A percentile compares a stretch with the other conserved stretches of the same genome.
phyloP scores from a whole-genome alignment of 2,329 filamentous ascomycete genomes.

The Elsinoe arachidis region DNA sequence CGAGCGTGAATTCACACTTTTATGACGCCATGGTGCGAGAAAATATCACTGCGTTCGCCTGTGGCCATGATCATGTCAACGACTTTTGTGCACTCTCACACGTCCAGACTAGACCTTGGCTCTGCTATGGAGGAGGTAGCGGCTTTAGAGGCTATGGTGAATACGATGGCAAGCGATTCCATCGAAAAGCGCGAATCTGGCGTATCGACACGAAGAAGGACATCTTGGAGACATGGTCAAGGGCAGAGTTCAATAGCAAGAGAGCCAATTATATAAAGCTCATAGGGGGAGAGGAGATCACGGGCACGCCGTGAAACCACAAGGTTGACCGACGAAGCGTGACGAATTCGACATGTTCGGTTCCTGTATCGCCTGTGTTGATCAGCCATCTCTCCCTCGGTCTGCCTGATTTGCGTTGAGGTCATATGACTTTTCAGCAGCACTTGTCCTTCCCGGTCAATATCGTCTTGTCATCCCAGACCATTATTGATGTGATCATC shows the following conservation, averaged over 20 bases:
- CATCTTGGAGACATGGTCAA: conserved; percentile 84
- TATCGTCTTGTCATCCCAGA: no score
- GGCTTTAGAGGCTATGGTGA: conserved; percentile 94
- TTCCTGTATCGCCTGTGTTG: no score
- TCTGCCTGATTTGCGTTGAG: no score
- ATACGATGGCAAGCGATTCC: conserved; percentile 61
- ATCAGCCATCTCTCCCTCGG: no score
- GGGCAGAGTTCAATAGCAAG: conserved; percentile 58
- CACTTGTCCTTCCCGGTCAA: no score
- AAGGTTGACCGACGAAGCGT: no score
- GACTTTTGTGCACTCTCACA: conserved; percentile 80
- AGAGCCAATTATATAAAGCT: no score
- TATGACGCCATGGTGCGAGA: conserved; percentile 79
- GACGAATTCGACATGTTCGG: no score
- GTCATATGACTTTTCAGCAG: no score
- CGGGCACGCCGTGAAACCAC: no score
- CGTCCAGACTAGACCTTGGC: conserved; percentile 66
- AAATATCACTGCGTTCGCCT: conserved; percentile 77
- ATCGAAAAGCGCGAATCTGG: conserved; percentile 77
- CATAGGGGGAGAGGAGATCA: no score
- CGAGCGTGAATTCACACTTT: conserved; percentile 85
- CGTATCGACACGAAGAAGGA: conserved; percentile 89
- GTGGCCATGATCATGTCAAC: conserved; percentile 93
- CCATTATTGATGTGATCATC: no score
- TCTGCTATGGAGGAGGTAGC: conserved; percentile 90